Percentiles rank a stretch among this genome's conserved stretches.
Conservation (phyloP, 2,329 filamentous ascomycete genomes). For the Scytalidium sp. region DNA sequence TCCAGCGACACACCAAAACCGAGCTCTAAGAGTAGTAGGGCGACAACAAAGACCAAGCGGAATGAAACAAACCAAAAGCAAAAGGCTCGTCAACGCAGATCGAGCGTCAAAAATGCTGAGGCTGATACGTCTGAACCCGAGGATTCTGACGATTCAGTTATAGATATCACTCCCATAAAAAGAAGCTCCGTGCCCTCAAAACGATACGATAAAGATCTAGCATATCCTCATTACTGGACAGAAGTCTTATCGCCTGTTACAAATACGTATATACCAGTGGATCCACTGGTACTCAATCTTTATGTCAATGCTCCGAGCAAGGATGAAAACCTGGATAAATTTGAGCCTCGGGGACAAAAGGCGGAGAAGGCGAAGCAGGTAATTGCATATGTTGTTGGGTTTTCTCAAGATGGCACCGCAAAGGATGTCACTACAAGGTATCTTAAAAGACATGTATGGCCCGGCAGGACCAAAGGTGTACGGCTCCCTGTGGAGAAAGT, state of each 20-base stretch:
- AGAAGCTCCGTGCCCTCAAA: slow-evolving; percentile 26
- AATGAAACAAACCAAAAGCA: too few species aligned
- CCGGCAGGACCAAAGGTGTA: slow-evolving; percentile 85
- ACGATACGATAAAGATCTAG: slow-evolving; percentile 71
- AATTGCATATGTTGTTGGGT: slow-evolving; percentile 84
- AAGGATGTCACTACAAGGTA: slow-evolving; percentile 96
- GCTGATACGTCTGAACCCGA: slow-evolving; percentile 43
- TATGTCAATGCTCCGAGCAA: slow-evolving; percentile 57
- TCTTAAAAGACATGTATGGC: slow-evolving; percentile 74
- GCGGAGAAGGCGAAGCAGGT: slow-evolving; percentile 86
- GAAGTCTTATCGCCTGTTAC: slow-evolving; percentile 83
- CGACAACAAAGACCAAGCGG: too few species aligned
- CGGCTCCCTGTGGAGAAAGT: slow-evolving; percentile 78
- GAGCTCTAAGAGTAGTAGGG: too few species aligned
- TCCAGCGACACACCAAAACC: too few species aligned
- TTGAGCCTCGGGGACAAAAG: slow-evolving; percentile 80
- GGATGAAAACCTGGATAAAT: slow-evolving; percentile 66
- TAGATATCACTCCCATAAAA: slow-evolving; percentile 43
- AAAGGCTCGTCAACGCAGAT: too few species aligned
- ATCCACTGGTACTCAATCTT: slow-evolving; percentile 63
- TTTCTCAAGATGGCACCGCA: slow-evolving; percentile 78
- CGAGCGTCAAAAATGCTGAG: not conserved
- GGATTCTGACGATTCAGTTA: slow-evolving; percentile 52
- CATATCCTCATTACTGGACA: slow-evolving; percentile 89
- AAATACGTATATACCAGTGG: slow-evolving; percentile 74